Evolutionary conservation across 1,284 basidiomycete genomes (phyloP).

Genomic region (Sparassis latifolia): DNA sequence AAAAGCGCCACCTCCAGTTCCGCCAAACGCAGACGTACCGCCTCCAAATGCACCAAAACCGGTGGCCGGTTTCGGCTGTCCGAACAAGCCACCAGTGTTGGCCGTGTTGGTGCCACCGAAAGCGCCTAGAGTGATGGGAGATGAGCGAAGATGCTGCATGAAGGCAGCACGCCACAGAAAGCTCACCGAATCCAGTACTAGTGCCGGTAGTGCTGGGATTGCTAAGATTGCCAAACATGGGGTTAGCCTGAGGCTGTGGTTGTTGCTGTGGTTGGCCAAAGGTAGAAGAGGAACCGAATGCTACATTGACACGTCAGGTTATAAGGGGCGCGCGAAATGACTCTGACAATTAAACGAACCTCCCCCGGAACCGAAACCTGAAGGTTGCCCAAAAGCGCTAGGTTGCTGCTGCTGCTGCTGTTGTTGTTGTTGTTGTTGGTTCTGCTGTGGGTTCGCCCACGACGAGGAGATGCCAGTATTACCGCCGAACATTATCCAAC

Average conservation of each 20-base stretch:
- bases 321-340: conserved; percentile 26
- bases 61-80: conserved; percentile 54
- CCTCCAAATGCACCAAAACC: conserved; percentile 66
- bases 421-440: conserved; percentile 32
- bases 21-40: conserved; percentile 33
- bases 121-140: conserved; percentile 32
- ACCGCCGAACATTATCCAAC: conserved; percentile 48
- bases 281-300: conserved; percentile 37
- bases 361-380: conserved; percentile 37
- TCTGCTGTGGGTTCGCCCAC: conserved; percentile 58
- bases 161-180: conserved; percentile 14
- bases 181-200: conserved; percentile 55
- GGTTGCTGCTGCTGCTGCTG: conserved; percentile 32
- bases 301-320: conserved; percentile 24
- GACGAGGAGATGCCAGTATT: conserved; percentile 42
- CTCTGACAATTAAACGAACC: conserved; percentile 29
- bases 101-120: conserved; percentile 45
- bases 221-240: conserved; percentile 68
- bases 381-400: conserved; percentile 43
- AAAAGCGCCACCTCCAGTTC: conserved; percentile 24
- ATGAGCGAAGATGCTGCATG: conserved; percentile 3
- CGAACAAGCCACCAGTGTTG: conserved; percentile 45
- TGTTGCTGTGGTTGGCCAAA: conserved; percentile 45
- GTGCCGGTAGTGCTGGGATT: conserved; percentile 30
- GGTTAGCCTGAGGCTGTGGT: conserved; percentile 57